These are phyloP conservation scores for Aspergillus novoparasiticus DNA, from an alignment of 2,329 filamentous ascomycete species.

Conservation along the genomic window DNA sequence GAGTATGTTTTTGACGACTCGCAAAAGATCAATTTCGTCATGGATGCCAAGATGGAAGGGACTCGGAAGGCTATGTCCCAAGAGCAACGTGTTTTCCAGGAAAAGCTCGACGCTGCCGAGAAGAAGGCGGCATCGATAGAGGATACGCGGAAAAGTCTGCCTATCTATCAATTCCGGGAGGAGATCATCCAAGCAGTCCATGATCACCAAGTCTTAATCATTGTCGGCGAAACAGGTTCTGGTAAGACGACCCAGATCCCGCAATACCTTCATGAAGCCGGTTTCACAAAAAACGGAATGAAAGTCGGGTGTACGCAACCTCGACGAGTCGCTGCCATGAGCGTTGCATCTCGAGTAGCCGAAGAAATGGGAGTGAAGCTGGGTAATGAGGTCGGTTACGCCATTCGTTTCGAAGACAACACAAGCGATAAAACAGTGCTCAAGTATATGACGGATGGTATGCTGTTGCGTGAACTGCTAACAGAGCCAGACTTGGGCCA, in stretches of 20 bases:
- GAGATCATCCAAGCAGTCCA: conserved; percentile 84
- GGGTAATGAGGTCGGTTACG: conserved; percentile 90
- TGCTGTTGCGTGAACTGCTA: conserved; percentile 87
- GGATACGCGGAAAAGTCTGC: conserved; percentile 85
- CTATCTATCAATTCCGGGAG: conserved; percentile 85
- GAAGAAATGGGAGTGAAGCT: conserved; percentile 91
- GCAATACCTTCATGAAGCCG: conserved; percentile 89
- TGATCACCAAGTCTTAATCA: conserved; percentile 82
- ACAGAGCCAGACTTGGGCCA: conserved; percentile 80
- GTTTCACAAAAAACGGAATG: conserved; percentile 79
- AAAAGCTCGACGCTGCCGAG: conserved; percentile 85
- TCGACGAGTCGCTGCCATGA: conserved; percentile 94
- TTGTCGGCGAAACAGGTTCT: conserved; percentile 91
- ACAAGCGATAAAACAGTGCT: conserved; percentile 88
- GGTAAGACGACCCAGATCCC: conserved; percentile 96
- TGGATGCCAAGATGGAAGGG: conserved; percentile 72
- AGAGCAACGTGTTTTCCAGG: conserved; percentile 76
- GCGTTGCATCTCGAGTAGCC: conserved; percentile 90
- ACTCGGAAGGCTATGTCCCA: conserved; percentile 71
- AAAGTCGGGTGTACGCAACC: conserved; percentile 95
- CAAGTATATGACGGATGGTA: conserved; percentile 97
- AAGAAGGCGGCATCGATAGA: conserved; percentile 86
- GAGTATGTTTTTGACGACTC: conserved; percentile 91
- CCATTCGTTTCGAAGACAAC: conserved; percentile 90
- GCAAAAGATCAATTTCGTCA: conserved; percentile 81